Evolutionary conservation across 352 stramenopile species (phyloP), one percentile per base, ranked within the genome.

Genomic region (Pythium phragmitis): DNA sequence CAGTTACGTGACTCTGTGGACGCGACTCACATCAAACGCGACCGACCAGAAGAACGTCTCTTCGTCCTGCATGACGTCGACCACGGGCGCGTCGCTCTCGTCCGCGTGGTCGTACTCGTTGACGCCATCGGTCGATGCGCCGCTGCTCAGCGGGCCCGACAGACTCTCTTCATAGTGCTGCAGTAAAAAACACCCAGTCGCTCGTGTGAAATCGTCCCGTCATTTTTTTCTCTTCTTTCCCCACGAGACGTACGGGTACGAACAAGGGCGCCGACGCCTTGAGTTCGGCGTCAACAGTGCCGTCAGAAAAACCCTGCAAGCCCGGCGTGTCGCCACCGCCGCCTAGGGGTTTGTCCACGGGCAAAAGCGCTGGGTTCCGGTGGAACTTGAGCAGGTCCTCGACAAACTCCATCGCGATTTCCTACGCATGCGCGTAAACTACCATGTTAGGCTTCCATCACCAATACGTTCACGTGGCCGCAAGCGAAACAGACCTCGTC

Each of bases 1-100:
- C 11, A 39, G 7, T 6, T 6, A 54, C 4, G 47, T 28, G 17
- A 5, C 16, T 43, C 8, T 16, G 7, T 7, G 17, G 33, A 51
- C 46, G 16, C 34, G 47, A 67, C 62, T 47, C 76, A 94, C 85
- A 72, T 94, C 85, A 60, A 87, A 94, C 21, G 83, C 82, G 48
- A 94, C 76, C 14, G 85, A 94, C 85, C 85, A 94, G 63, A 92
- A 94, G 69, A 94, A 94, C 26, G 65, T 85, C 57, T 92, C 83
- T 74, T 94, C 85, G 49, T 85, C 74, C 63, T 87, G 73, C 70
- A 91, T 73, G 59, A 43, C 57, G 37, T 77, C 64, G 14, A 74
- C 71, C 13, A 46, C 33, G n/a, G 69, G 54, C 12, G 65, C 65
- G 9, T 63, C 55, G 21, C 47, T 53, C 7, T 54, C 50, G 3